phyloP scores from a whole-genome alignment of 805 yeast species.

The Pichia membranifaciens region DNA sequence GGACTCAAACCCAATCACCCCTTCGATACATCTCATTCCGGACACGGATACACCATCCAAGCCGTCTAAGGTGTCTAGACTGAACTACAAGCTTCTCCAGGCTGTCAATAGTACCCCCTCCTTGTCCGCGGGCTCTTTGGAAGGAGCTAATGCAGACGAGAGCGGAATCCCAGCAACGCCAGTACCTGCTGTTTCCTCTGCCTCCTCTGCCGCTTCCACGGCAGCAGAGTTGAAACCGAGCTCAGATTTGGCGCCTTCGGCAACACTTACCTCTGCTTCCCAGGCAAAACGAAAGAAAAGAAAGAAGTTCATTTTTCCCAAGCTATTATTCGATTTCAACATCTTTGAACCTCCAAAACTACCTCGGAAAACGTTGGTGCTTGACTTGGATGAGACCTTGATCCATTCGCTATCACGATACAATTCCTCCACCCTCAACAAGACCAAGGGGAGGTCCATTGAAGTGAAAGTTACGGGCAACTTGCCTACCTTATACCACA shows the following conservation, averaged over 20 bases:
- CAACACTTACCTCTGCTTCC: neutral
- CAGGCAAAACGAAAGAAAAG: conserved; percentile 16
- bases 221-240: neutral
- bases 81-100: conserved; percentile 1
- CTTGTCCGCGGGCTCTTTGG: neutral
- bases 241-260: too few relatives aligned
- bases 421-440: conserved; percentile 37
- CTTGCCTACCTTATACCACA: conserved; percentile 78
- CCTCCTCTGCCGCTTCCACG: conserved; percentile 2
- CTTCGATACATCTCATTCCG: neutral
- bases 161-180: neutral
- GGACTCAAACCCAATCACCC: conserved; percentile 12
- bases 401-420: conserved; percentile 83
- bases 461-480: conserved; percentile 65
- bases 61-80: neutral
- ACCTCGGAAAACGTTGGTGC: conserved; percentile 57
- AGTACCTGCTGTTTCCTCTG: neutral
- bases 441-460: conserved; percentile 58
- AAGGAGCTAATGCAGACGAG: neutral
- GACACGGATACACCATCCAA: neutral
- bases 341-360: conserved; percentile 28
- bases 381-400: conserved; percentile 91
- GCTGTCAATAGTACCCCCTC: conserved; percentile 4
- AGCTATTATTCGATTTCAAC: conserved; percentile 30
- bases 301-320: conserved; percentile 31